Conservation (phyloP, 2,329 filamentous ascomycete genomes). For the Penicillium sp. region DNA sequence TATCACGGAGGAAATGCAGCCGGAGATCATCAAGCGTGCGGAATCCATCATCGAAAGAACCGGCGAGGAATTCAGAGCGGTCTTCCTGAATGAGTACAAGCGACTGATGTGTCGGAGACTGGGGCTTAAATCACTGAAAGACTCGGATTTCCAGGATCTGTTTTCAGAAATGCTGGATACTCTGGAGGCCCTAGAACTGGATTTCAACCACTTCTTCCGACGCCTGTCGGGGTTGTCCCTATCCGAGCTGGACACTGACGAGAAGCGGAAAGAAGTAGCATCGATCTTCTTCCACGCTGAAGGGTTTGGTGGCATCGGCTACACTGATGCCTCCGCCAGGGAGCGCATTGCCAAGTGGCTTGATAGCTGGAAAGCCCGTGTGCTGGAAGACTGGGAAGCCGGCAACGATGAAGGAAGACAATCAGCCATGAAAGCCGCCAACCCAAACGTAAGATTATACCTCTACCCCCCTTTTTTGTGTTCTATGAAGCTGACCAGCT, state of each 20-base stretch:
- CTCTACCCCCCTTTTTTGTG: background rate
- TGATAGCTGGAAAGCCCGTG: constrained; percentile 65
- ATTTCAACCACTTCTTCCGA: constrained; percentile 94
- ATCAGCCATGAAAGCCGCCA: constrained; percentile 72
- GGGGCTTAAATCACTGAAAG: constrained; percentile 64
- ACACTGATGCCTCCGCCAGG: constrained; percentile 60
- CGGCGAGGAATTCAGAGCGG: constrained; percentile 81
- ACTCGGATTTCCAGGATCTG: constrained; percentile 70
- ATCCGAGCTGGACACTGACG: constrained; percentile 59
- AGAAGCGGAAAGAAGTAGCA: constrained; percentile 60
- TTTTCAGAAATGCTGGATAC: constrained; percentile 79
- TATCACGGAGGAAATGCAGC: constrained; percentile 62
- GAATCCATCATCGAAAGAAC: constrained; percentile 75
- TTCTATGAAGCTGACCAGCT: background rate
- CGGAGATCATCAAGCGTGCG: constrained; percentile 68
- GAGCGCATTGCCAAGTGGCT: constrained; percentile 73
- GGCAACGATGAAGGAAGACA: constrained; percentile 60
- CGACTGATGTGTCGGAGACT: constrained; percentile 73
- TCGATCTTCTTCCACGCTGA: constrained; percentile 75
- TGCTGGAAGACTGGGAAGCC: constrained; percentile 70
- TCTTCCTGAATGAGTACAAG: constrained; percentile 87
- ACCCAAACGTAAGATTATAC: constrained; percentile 60
- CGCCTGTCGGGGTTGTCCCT: constrained; percentile 62
- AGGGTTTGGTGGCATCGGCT: constrained; percentile 55
- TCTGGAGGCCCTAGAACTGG: constrained; percentile 74